Evolutionary conservation across 805 yeast genomes (phyloP), one percentile per base, ranked within the genome.

Genomic region (Maudiozyma pseudohumilis): DNA sequence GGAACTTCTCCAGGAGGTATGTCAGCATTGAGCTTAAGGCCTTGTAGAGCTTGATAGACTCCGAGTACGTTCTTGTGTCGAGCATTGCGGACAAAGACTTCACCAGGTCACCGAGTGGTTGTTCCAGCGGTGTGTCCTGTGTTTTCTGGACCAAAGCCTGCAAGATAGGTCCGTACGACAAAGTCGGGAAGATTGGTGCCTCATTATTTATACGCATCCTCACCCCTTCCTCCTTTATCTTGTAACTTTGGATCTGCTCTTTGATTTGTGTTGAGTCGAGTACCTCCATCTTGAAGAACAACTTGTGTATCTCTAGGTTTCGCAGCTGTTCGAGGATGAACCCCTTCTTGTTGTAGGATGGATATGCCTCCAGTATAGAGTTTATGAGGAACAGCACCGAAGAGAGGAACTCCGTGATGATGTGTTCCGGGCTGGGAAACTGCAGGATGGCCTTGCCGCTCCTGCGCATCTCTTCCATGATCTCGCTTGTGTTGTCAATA

Each of bases 361-460:
- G 57, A 48, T 47, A 59, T 41, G 51, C 75, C 45, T 65, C 70
- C 11, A 75, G 66, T 15, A 88, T 66, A 1, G 86, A 75, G 47
- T 78, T 77, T 24, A 86, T 64, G 29, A 89, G 66, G 28, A 83
- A 70, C 65, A 86, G 64, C 0, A 94, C 77, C 3, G 83, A 68
- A 35, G 80, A 60, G 12, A 81, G 70, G 56, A 83, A 88, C 40
- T 87, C 95, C 15, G 16, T 15, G 6, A 38, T 22, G 4, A 45
- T 16, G 36, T 46, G 45, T n/a, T 49, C 49, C 5, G 50, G 40
- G 29, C 44, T 47, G 4, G 45, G 36, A 13, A 49, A 39, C 22
- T 34, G 40, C 5, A 40, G 33, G 16, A 39, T 39, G 1, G 33
- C 29, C 16, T 35, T 29, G 10, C 30, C 13, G 20, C 6, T 16